These are phyloP conservation scores for Venturia asperata DNA, from an alignment of 2,329 filamentous ascomycete species.

Conservation along the genomic window DNA sequence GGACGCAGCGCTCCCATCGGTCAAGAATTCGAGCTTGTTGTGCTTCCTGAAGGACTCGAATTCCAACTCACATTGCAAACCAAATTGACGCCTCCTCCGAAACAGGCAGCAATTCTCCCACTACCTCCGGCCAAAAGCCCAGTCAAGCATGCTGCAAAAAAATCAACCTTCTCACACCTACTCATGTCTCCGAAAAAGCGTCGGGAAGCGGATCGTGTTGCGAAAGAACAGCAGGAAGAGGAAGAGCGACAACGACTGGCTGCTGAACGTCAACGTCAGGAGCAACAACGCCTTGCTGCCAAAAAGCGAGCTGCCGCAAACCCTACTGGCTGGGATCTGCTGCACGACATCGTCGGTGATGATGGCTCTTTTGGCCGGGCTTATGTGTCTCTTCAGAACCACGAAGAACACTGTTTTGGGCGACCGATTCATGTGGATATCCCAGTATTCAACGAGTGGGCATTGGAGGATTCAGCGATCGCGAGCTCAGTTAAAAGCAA, in stretches of 20 bases:
- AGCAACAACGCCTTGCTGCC: conserved; percentile 32
- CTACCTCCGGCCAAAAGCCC: conserved; percentile 56
- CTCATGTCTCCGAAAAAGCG: conserved; percentile 87
- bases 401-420: conserved; percentile 81
- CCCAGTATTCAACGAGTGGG: conserved; percentile 98
- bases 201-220: conserved; percentile 74
- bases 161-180: conserved; percentile 84
- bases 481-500: conserved; percentile 93
- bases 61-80: conserved; percentile 97
- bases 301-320: conserved; percentile 35
- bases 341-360: conserved; percentile 78
- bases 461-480: conserved; percentile 64
- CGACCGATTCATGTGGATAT: conserved; percentile 82
- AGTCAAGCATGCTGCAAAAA: conserved; percentile 49
- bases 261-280: conserved; percentile 22
- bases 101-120: conserved; percentile 38
- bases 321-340: conserved; percentile 70
- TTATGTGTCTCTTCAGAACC: conserved; percentile 89
- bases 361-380: conserved; percentile 92
- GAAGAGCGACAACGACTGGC: conserved; percentile 24
- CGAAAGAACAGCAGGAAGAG: conserved; percentile 38
- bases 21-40: conserved; percentile 95
- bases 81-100: conserved; percentile 72
- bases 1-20: conserved; percentile 89
- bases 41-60: conserved; percentile 85